Evolutionary conservation across 192 early-diverging fungal species (phyloP), one percentile per base, ranked within the genome.

Genomic region (Thamnidium elegans): DNA sequence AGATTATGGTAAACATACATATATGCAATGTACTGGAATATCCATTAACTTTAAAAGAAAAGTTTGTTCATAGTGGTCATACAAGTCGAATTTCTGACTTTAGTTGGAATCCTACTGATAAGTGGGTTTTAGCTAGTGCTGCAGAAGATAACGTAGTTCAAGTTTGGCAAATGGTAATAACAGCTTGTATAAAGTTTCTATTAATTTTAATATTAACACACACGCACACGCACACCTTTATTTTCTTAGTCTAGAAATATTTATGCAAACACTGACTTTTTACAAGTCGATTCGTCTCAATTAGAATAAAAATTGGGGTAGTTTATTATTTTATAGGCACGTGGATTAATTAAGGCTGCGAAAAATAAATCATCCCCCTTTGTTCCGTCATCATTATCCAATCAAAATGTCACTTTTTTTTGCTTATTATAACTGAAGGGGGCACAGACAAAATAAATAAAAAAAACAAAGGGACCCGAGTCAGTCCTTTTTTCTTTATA

Each of bases 11-110:
- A 79, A 68, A 63, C 26, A 17, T 15, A 65, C 23, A 17, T 20
- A 31, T 4, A 53, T 51, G 56, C 42, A 39, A 36, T 31, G 11
- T 39, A 39, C 5, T 39, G 36, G 21, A 60, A 13, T 47, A 47
- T 47, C 20, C 36, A 36, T 11, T 21, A 50, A n/a, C 30, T 30
- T 20, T 7, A 54, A n/a, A 56, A 1, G 21, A 47, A 47, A 66
- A 90, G 91, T 99, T 97, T 80, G 89, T 99, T 39, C 97, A 99
- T 68, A 94, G 94, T 50, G 97, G 97, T 19, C 97, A 99, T 68
- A 97, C 97, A 6, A 94, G 91, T 82, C 90, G 90, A 78, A 90
- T 99, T 42, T 87, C 92, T 20, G 95, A 99, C 69, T 90, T 99
- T 55, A 84, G 84, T 54, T 99, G 97, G 97, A 97, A 94, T 82